Conservation (phyloP, 2,329 filamentous ascomycete genomes). For the Cytospora schulzeri region DNA sequence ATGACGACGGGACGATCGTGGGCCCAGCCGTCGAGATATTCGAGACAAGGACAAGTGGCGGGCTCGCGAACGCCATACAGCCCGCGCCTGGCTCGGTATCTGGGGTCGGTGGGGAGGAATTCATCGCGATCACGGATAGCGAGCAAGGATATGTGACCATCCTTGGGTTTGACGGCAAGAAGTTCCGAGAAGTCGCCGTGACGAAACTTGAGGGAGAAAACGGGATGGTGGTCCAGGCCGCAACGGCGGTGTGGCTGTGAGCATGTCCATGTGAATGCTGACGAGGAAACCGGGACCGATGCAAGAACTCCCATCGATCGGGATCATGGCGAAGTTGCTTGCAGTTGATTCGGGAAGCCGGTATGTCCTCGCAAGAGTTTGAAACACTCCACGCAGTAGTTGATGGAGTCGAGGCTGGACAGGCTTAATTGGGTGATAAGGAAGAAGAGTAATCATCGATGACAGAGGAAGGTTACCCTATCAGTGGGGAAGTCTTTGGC, state of each 20-base stretch:
- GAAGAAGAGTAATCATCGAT: not conserved
- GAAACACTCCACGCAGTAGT: not conserved
- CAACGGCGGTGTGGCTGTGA: conserved; percentile 40
- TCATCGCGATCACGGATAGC: conserved; percentile 29
- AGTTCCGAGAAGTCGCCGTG: conserved; percentile 21
- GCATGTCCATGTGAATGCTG: conserved; percentile 28
- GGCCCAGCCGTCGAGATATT: conserved; percentile 26
- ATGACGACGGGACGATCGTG: conserved; percentile 20
- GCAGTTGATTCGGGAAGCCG: not conserved
- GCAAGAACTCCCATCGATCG: not conserved
- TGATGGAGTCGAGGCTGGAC: conserved; percentile 1
- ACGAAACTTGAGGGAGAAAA: conserved; percentile 8
- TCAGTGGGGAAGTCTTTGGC: not conserved
- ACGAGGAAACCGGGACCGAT: conserved; percentile 4
- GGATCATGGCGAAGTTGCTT: not conserved
- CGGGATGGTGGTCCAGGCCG: conserved; percentile 18
- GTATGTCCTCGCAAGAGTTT: not conserved
- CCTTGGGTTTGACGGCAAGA: conserved; percentile 31
- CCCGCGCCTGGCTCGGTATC: conserved; percentile 26
- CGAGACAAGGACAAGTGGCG: conserved; percentile 30
- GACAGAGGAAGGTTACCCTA: not conserved
- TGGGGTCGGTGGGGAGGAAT: conserved; percentile 20
- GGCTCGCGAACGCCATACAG: conserved; percentile 30
- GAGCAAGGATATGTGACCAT: conserved; percentile 26
- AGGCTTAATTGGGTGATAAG: not conserved